phyloP scores from a whole-genome alignment of 768 basidiomycete genomes.

The Termitomyces sp. region DNA sequence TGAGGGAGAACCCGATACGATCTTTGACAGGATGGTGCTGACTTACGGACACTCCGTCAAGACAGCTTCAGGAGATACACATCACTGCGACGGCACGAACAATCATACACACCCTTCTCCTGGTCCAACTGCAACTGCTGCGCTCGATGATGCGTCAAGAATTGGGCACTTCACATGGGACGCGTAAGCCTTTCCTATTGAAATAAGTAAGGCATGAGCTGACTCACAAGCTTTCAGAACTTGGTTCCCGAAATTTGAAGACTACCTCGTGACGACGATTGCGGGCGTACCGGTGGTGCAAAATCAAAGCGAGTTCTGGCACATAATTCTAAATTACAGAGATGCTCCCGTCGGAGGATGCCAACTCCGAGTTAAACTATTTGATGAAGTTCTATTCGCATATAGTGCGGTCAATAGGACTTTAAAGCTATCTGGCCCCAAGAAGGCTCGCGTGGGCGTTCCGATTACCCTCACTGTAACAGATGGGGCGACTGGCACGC shows the following conservation, averaged over 20 bases:
- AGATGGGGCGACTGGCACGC: slow-evolving; percentile 29
- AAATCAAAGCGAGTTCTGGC: background rate
- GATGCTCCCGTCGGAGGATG: slow-evolving; percentile 4
- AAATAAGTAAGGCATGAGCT: background rate
- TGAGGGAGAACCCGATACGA: slow-evolving; percentile 33
- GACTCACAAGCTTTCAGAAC: background rate
- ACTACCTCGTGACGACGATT: background rate
- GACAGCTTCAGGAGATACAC: slow-evolving; percentile 32
- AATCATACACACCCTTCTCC: slow-evolving; percentile 26
- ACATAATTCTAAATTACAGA: background rate
- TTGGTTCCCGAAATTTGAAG: background rate
- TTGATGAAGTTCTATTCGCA: slow-evolving; percentile 5
- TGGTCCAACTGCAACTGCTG: slow-evolving; percentile 39
- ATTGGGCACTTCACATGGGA: slow-evolving; percentile 32
- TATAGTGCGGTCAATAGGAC: background rate
- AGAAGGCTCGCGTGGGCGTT: slow-evolving; percentile 13
- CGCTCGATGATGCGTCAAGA: slow-evolving; percentile 38
- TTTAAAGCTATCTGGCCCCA: background rate
- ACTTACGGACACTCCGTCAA: slow-evolving; percentile 40
- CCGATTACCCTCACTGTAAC: slow-evolving; percentile 31
- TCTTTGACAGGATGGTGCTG: slow-evolving; percentile 34
- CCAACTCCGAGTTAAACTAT: background rate
- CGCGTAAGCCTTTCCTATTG: slow-evolving; percentile 23
- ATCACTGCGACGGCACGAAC: slow-evolving; percentile 45
- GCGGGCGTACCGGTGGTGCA: background rate